Base-by-base conservation (phyloP, 495 filamentous ascomycete genomes). In the Parmelia sp. region DNA sequence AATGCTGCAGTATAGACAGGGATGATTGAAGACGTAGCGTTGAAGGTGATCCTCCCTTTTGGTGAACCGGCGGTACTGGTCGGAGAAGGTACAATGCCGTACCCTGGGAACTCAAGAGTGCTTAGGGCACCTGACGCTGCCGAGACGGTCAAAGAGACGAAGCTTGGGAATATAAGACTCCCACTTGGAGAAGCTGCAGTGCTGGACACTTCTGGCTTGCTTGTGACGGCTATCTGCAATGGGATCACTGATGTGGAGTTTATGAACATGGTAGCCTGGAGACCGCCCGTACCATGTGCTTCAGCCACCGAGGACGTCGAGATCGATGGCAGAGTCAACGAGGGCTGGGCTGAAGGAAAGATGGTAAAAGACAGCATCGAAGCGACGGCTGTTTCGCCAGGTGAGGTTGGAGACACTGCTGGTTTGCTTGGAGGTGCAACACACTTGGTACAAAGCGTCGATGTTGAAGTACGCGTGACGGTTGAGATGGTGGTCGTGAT, bases 1-100 rank as follows among this genome's bases (percentile, higher is more conserved):
- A 71, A 57, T 17, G 39, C 33, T 39, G 64, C 66, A 33, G 70
- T 68, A 33, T 60, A 72, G 23, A 71, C 64, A 23, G 70, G 69
- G 36, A 66, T 67, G 9, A 65, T 57, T 6, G 69, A 45, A 37
- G 70, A 65, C 17, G 67, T 61, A 42, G 55, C 49, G 42, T 64
- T 67, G 12, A 55, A 63, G 6, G 37, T 25, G 47, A 60, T 44
- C 33, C 61, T 14, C 60, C 63, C 23, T 53, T 55, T 55, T 45
- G 51, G 51, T 55, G 27, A 55, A 7, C 51, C n/a, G 40, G 44
- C n/a, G 12, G 60, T 15, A 31, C 36, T 60, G 25, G 35, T 58
- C n/a, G 66, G 68, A 53, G 68, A 55, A 29, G 57, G 55, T 56
- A 65, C 68, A 31, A 65, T 60, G 55, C 56, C 57, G 44, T 62